A percentile compares a stretch with the other conserved stretches of the same genome.
Conservation (phyloP, 192 early-diverging fungal genomes). For the Coemansia sp. region DNA sequence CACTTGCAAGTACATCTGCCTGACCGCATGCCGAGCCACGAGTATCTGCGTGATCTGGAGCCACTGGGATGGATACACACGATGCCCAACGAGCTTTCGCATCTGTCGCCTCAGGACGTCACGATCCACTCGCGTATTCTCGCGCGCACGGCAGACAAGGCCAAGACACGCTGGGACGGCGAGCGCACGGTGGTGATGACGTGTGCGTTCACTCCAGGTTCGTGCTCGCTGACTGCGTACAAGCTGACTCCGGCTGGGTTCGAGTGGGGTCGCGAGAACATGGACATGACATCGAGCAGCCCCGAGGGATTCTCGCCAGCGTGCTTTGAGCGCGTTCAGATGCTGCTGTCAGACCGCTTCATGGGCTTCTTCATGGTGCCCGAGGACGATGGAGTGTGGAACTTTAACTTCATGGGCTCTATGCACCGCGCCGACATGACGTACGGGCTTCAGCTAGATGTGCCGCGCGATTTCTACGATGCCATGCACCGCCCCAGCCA, state of each 20-base stretch:
- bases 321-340: conserved; percentile 96
- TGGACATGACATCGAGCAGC: conserved; percentile 77
- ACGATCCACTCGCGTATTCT: conserved; percentile 89
- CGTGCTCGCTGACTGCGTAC: conserved; percentile 93
- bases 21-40: conserved; percentile 84
- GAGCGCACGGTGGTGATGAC: conserved; percentile 91
- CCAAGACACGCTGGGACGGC: conserved; percentile 84
- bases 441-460: conserved; percentile 84
- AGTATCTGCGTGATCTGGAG: conserved; percentile 89
- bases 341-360: conserved; percentile 94
- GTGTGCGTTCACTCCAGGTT: conserved; percentile 97
- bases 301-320: conserved; percentile 83
- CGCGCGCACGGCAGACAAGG: conserved; percentile 69
- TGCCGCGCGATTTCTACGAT: conserved; percentile 97
- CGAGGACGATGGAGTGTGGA: conserved; percentile 91
- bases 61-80: conserved; percentile 99
- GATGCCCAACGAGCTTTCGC: conserved; percentile 89
- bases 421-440: conserved; percentile 91
- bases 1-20: conserved; percentile 94
- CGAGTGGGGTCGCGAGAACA: conserved; percentile 96
- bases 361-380: conserved; percentile 99
- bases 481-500: conserved; percentile 94
- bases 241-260: conserved; percentile 95
- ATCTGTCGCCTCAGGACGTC: conserved; percentile 86
- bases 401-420: conserved; percentile 99